Percentiles rank a stretch among this genome's conserved stretches.
Conservation (phyloP, 495 filamentous ascomycete species). For the Penicillium waksmanii region DNA sequence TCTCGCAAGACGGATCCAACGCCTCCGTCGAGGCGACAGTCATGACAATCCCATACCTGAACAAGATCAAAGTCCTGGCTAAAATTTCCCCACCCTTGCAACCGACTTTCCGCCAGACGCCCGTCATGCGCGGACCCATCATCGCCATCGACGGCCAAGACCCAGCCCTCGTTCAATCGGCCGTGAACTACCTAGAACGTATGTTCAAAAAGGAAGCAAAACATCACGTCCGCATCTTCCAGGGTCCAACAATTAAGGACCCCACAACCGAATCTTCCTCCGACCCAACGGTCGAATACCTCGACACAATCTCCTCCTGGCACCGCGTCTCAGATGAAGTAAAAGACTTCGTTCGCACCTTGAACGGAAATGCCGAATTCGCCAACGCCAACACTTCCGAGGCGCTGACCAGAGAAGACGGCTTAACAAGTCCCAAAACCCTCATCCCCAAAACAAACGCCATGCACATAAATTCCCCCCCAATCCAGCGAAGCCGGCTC, state of each 20-base stretch:
- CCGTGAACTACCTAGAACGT: conserved; percentile 64
- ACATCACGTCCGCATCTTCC: conserved; percentile 56
- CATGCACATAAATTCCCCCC: conserved; percentile 37
- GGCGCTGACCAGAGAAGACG: conserved; percentile 3
- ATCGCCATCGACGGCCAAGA: conserved; percentile 82
- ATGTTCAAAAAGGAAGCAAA: conserved; percentile 60
- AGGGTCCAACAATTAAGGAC: conserved; percentile 51
- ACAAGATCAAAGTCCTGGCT: conserved; percentile 71
- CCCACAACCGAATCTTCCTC: conserved; percentile 33
- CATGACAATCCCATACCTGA: conserved; percentile 70
- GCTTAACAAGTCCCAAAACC: conserved; percentile 34
- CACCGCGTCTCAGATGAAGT: conserved; percentile 71
- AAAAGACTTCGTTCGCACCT: conserved; percentile 59
- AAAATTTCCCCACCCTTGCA: conserved; percentile 69
- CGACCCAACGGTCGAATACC: conserved; percentile 62
- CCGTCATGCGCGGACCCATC: conserved; percentile 68
- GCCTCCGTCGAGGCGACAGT: conserved; percentile 64
- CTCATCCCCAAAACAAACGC: conserved; percentile 40
- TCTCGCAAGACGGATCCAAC: conserved; percentile 39
- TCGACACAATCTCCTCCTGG: conserved; percentile 73
- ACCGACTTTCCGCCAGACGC: conserved; percentile 39
- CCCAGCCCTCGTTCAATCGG: conserved; percentile 50
- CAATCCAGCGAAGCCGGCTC: conserved; percentile 37
- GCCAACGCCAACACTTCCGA: too few species aligned
- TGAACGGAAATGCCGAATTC: conserved; percentile 10